Percentiles rank a stretch among this genome's conserved stretches.
Evolutionary conservation across 2,329 filamentous ascomycete species (phyloP).

Genomic region (Fusarium guadeloupense): DNA sequence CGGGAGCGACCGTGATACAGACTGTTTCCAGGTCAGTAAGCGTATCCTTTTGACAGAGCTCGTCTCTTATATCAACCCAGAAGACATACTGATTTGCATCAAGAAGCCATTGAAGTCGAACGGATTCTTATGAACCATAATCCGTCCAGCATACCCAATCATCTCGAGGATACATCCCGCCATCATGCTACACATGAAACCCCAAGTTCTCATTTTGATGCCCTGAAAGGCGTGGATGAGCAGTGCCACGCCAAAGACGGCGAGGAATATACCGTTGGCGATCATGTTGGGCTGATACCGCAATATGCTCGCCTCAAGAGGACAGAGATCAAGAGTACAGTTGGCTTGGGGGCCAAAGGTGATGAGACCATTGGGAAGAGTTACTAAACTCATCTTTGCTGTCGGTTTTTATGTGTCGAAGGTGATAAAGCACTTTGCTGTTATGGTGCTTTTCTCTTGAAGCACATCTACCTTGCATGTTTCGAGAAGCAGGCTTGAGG

Average conservation of each 20-base stretch:
- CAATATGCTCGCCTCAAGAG: constrained; percentile 38
- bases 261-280: constrained; percentile 34
- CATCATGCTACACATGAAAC: constrained; percentile 59
- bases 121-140: constrained; percentile 64
- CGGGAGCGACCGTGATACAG: constrained; percentile 46
- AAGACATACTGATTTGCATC: constrained; percentile 70
- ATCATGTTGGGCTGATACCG: constrained; percentile 37
- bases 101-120: constrained; percentile 67
- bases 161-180: constrained; percentile 66
- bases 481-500: too few species aligned
- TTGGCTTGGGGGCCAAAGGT: constrained; percentile 38
- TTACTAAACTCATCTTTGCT: constrained; percentile 14
- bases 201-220: constrained; percentile 41
- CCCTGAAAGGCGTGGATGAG: constrained; percentile 35
- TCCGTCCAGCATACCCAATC: constrained; percentile 67
- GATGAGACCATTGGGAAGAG: constrained; percentile 35
- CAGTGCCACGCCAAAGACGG: constrained; percentile 32
- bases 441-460: neutral
- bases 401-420: too few species aligned
- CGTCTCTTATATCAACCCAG: neutral
- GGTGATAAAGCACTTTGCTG: too few species aligned
- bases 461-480: too few species aligned
- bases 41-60: neutral
- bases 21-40: constrained; percentile 34
- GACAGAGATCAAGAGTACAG: constrained; percentile 39